phyloP scores from a whole-genome alignment of 305 asterid genomes.

The Solanum hybrid region DNA sequence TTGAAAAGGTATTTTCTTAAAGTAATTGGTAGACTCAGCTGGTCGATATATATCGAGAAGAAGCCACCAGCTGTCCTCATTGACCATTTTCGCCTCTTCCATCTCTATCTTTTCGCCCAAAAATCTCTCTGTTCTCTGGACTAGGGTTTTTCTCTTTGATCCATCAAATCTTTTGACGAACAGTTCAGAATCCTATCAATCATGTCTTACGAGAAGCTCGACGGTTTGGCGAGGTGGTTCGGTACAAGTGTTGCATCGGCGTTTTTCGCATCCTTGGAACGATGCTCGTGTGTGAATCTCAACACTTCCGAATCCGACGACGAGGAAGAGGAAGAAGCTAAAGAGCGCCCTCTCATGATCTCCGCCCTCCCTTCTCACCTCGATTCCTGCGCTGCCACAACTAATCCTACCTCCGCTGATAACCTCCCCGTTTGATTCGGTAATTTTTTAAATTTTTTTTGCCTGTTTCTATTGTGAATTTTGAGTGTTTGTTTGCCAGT shows the following conservation, averaged over 20 bases:
- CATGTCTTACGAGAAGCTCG: constrained; percentile 51
- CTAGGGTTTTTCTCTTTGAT: not conserved
- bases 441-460: not conserved
- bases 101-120: not conserved
- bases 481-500: not conserved
- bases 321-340: constrained; percentile 62
- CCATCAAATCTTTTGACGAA: not conserved
- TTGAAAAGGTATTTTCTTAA: not conserved
- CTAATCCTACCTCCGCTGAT: constrained; percentile 40
- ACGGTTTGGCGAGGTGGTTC: constrained; percentile 82
- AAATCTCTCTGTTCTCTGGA: not conserved
- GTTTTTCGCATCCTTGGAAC: constrained; percentile 84
- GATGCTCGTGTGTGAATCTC: constrained; percentile 85
- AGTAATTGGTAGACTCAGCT: not conserved
- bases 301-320: constrained; percentile 75
- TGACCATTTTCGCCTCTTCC: not conserved
- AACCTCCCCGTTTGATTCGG: constrained; percentile 56
- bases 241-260: constrained; percentile 79
- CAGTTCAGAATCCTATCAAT: constrained; percentile 45
- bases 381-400: constrained; percentile 18
- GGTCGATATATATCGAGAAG: not conserved
- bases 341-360: constrained; percentile 79
- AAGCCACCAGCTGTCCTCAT: not conserved
- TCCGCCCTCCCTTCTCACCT: constrained; percentile 31
- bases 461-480: not conserved